Conservation (phyloP, 2,329 filamentous ascomycete species). For the Penicillium sp. region DNA sequence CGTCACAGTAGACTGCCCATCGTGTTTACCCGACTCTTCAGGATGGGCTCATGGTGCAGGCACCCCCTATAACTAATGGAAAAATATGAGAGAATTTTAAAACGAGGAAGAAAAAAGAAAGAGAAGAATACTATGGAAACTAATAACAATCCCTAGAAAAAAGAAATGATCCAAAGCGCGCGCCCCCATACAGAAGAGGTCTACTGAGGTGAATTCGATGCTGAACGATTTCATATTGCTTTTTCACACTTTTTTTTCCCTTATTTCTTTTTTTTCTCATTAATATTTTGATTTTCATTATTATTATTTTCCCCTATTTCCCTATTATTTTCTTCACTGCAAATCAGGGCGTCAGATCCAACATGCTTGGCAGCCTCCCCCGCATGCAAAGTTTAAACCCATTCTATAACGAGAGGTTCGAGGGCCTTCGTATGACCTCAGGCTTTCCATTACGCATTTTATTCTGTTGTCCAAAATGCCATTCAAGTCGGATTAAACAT, state of each 20-base stretch:
- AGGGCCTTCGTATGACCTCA: constrained; percentile 27
- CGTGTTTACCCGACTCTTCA: background rate
- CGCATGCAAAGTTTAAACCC: constrained; percentile 34
- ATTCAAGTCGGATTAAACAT: constrained; percentile 7
- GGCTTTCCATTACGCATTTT: constrained; percentile 28
- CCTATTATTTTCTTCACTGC: constrained; percentile 26
- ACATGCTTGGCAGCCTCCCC: constrained; percentile 36
- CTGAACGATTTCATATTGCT: background rate
- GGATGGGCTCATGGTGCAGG: background rate
- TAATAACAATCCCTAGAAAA: background rate
- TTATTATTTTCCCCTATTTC: background rate
- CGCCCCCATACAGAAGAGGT: background rate
- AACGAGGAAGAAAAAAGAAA: background rate
- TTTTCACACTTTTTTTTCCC: background rate
- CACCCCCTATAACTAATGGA: background rate
- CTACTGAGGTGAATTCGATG: background rate
- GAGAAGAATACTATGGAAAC: background rate
- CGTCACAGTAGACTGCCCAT: background rate
- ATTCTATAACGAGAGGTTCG: constrained; percentile 6
- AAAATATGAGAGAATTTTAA: background rate
- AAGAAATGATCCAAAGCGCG: background rate
- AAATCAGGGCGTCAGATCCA: constrained; percentile 32
- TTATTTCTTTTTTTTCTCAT: background rate
- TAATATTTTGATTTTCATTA: background rate
- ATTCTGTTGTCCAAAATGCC: constrained; percentile 21